Evolutionary conservation across 2,329 filamentous ascomycete genomes (phyloP).

Genomic region (Colletotrichum tanaceti): DNA sequence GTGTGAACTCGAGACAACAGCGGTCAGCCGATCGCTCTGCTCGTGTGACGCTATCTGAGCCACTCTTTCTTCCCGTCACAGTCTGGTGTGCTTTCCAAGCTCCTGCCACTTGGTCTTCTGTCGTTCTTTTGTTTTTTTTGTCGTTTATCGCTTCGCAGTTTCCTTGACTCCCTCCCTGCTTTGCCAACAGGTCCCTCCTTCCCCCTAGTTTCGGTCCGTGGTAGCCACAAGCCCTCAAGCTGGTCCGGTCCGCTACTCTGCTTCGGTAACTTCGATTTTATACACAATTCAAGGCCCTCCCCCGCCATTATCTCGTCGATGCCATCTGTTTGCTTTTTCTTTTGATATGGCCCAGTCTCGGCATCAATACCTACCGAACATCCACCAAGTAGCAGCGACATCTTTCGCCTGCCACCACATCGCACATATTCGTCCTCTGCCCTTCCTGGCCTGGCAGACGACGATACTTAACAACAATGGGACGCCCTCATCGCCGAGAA

Average conservation of each 20-base stretch:
- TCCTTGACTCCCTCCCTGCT: neutral
- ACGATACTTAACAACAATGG: constrained; percentile 22
- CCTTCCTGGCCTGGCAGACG: neutral
- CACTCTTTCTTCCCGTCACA: neutral
- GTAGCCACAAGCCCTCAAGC: neutral
- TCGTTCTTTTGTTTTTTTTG: neutral
- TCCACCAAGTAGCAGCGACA: neutral
- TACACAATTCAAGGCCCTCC: constrained; percentile 2
- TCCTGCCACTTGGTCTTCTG: neutral
- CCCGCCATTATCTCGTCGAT: neutral
- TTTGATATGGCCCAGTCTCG: neutral
- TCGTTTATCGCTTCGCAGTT: neutral
- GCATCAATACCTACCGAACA: neutral
- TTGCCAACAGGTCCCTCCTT: neutral
- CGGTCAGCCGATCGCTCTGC: constrained; percentile 19
- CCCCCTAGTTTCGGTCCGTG: neutral
- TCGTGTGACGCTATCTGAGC: constrained; percentile 16
- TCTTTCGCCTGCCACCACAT: neutral
- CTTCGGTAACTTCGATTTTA: neutral
- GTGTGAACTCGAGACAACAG: neutral
- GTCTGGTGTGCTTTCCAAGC: neutral
- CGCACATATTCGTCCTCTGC: neutral
- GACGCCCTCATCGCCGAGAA: constrained; percentile 24
- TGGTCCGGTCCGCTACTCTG: neutral
- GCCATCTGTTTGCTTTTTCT: neutral